Evolutionary conservation across 305 asterid genomes (phyloP), one percentile per base, ranked within the genome.

Genomic region (Nicotiana rustica): DNA sequence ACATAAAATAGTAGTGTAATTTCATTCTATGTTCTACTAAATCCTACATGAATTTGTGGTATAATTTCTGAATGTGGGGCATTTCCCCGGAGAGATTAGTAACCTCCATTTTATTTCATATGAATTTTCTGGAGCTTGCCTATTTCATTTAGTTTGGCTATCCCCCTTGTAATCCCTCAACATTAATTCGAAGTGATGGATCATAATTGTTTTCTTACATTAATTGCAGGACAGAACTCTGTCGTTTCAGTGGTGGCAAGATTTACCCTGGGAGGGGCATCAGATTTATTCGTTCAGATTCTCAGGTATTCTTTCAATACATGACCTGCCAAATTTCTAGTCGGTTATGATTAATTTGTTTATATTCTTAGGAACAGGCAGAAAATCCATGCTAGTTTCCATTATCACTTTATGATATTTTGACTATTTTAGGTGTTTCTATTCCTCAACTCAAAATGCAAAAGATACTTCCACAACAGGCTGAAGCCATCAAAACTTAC

Each of bases 221-320:
- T 35, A 55, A n/a, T 69, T 67, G 49, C 85, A 87, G 90, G 85
- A 87, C 90, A 71, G 90, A 87, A 79, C 90, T 87, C 75, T 87
- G 89, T 47, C 89, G 89, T 18, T 87, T 85, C 59, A 86, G 89
- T 41, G 89, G 89, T 33, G 86, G 83, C 36, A 87, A 87, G 82
- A 87, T 87, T 59, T 87, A 85, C 69, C 90, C 90, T 61, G 90
- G 90, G 15, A 87, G 71, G 83, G 90, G 90, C 31, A 87, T 87
- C 75, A 85, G 90, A 83, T 87, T 83, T 78, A 67, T 87, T 59
- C 88, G 90, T 10, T 55, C 88, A 0, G 90, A 87, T 77, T 87
- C 90, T 66, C 90, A 87, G 86, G 88, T 85, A 81, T 21, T 31
- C 29, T 52, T 49, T 73, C 9, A 49, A 49, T 0, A 15, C 10